phyloP scores from a whole-genome alignment of 108 stramenopile species.

The Stephanodiscus minutulus region DNA sequence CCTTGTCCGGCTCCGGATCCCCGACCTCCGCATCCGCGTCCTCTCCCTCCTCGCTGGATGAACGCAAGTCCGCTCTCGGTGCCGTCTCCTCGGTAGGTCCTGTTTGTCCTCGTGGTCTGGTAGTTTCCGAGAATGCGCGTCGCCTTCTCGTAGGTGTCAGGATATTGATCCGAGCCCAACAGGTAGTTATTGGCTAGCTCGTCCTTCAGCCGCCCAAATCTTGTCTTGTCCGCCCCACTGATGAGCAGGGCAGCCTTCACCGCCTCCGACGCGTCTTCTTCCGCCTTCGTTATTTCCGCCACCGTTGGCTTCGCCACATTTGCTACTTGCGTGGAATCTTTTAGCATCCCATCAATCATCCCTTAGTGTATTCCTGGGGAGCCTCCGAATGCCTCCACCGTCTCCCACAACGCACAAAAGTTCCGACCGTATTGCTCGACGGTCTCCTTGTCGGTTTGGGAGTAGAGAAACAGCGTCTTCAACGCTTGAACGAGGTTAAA shows the following conservation, averaged over 20 bases:
- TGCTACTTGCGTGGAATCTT: background rate
- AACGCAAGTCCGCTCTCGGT: conserved; percentile 13
- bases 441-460: background rate
- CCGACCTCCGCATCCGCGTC: background rate
- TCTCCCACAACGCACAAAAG: background rate
- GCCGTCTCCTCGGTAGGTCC: background rate
- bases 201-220: conserved; percentile 3
- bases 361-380: background rate
- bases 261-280: background rate
- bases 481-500: background rate
- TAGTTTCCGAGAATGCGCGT: background rate
- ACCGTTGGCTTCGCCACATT: background rate
- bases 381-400: background rate
- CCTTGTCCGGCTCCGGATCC: background rate
- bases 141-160: conserved; percentile 6
- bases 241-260: conserved; percentile 1
- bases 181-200: conserved; percentile 12
- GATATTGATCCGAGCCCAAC: conserved; percentile 12
- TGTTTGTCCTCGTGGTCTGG: background rate
- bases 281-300: background rate
- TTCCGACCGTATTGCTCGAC: background rate
- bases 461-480: background rate
- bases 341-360: background rate
- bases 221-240: too few species aligned
- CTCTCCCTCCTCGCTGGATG: conserved; percentile 9